Conservation (phyloP, 257 asterid species). For the Mitragyna speciosa region DNA sequence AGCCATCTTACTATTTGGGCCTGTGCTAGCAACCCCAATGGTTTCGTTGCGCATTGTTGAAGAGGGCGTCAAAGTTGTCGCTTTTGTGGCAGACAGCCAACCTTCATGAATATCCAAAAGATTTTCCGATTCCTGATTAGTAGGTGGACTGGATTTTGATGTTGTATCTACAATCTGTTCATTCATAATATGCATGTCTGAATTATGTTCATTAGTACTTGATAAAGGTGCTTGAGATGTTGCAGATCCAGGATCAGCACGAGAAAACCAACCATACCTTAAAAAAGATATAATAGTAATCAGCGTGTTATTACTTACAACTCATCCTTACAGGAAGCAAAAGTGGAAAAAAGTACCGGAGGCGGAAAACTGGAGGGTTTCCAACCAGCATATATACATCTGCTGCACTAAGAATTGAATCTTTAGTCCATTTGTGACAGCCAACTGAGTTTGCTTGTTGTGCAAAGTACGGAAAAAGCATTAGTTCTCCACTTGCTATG, state of each 20-base stretch:
- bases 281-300: slow-evolving; percentile 25
- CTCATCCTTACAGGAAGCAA: background rate
- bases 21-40: slow-evolving; percentile 31
- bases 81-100: slow-evolving; percentile 32
- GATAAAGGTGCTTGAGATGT: slow-evolving; percentile 47
- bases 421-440: slow-evolving; percentile 82
- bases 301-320: background rate
- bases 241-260: slow-evolving; percentile 49
- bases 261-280: slow-evolving; percentile 95
- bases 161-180: slow-evolving; percentile 34
- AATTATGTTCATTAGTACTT: slow-evolving; percentile 31
- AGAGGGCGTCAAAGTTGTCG: slow-evolving; percentile 27
- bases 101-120: slow-evolving; percentile 26
- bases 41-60: slow-evolving; percentile 31
- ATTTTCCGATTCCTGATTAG: slow-evolving; percentile 26
- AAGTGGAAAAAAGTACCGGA: slow-evolving; percentile 50
- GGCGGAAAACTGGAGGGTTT: slow-evolving; percentile 83
- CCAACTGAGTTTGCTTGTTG: slow-evolving; percentile 57
- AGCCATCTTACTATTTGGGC: slow-evolving; percentile 28
- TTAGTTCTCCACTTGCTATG: slow-evolving; percentile 53
- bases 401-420: slow-evolving; percentile 77
- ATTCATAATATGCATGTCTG: slow-evolving; percentile 25
- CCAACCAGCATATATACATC: slow-evolving; percentile 74
- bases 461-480: slow-evolving; percentile 81
- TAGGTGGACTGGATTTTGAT: slow-evolving; percentile 10